A percentile compares a stretch with the other conserved stretches of the same genome.
These are phyloP conservation scores for Centella asiatica DNA, from an alignment of 129 eudicot species.

Conservation along the genomic window DNA sequence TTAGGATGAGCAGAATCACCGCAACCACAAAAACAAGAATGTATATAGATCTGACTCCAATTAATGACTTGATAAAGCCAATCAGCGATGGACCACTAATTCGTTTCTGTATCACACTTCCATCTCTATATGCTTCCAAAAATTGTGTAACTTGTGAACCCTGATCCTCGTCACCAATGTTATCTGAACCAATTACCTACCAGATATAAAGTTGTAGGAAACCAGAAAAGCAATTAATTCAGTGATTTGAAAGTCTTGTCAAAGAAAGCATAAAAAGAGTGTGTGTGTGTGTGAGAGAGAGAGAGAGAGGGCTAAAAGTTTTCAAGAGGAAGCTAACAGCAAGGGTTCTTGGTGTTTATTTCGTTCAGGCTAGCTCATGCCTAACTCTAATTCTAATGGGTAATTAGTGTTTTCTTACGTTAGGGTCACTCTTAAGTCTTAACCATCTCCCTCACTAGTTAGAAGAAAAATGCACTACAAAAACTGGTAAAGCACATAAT, in stretches of 20 bases:
- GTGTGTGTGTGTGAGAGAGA: too few species aligned
- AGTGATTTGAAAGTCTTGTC: too few species aligned
- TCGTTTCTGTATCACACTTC: conserved; percentile 56
- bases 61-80: conserved; percentile 53
- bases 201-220: not conserved
- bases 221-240: not conserved
- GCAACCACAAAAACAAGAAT: conserved; percentile 47
- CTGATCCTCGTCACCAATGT: conserved; percentile 53
- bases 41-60: conserved; percentile 49
- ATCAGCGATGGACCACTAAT: conserved; percentile 55
- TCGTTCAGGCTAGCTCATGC: not conserved
- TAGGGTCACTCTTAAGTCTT: not conserved
- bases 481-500: not conserved
- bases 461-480: not conserved
- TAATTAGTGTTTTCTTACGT: not conserved
- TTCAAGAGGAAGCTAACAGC: too few species aligned
- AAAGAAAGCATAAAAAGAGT: too few species aligned
- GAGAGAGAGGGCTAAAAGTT: too few species aligned
- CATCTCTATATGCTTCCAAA: conserved; percentile 69
- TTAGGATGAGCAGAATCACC: conserved; percentile 40
- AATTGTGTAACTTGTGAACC: conserved; percentile 68
- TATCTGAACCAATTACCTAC: conserved; percentile 79
- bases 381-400: not conserved
- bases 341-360: not conserved
- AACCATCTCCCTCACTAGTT: not conserved